Percentiles rank a stretch among this genome's conserved stretches.
Evolutionary conservation across 2,329 filamentous ascomycete genomes (phyloP).

Genomic region (Aotearoamyces nothofagi): DNA sequence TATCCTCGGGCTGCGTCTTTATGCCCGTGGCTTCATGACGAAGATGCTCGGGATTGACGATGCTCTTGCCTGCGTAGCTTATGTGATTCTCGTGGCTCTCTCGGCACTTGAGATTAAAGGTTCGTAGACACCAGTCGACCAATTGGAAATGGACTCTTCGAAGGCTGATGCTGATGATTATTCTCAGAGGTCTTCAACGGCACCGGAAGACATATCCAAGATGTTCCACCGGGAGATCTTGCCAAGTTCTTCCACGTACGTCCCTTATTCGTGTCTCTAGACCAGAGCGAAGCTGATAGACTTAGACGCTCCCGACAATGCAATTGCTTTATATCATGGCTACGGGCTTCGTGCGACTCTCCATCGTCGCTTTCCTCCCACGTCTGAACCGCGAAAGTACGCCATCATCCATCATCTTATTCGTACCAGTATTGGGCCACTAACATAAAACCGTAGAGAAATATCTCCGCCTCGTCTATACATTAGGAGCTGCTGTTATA

Average conservation of each 20-base stretch:
- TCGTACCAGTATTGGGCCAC: conserved; percentile 1
- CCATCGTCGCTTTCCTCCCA: conserved; percentile 21
- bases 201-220: background rate
- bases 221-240: background rate
- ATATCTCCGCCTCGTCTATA: conserved; percentile 4
- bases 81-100: conserved; percentile 8
- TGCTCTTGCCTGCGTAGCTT: conserved; percentile 14
- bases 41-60: conserved; percentile 19
- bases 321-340: conserved; percentile 15
- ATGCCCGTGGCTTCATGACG: conserved; percentile 17
- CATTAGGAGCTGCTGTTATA: conserved; percentile 3
- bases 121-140: background rate
- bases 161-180: background rate
- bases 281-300: conserved; percentile 7
- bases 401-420: conserved; percentile 3
- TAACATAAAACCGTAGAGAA: conserved; percentile 1
- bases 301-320: conserved; percentile 2
- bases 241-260: conserved; percentile 1
- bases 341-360: conserved; percentile 19
- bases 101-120: conserved; percentile 3
- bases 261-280: conserved; percentile 12
- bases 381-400: conserved; percentile 21
- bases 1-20: conserved; percentile 15
- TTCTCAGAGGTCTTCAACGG: conserved; percentile 1
- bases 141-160: background rate